Evolutionary conservation across 2,329 filamentous ascomycete species (phyloP), one percentile per base, ranked within the genome.

Genomic region (Aspergillus novofumigatus): DNA sequence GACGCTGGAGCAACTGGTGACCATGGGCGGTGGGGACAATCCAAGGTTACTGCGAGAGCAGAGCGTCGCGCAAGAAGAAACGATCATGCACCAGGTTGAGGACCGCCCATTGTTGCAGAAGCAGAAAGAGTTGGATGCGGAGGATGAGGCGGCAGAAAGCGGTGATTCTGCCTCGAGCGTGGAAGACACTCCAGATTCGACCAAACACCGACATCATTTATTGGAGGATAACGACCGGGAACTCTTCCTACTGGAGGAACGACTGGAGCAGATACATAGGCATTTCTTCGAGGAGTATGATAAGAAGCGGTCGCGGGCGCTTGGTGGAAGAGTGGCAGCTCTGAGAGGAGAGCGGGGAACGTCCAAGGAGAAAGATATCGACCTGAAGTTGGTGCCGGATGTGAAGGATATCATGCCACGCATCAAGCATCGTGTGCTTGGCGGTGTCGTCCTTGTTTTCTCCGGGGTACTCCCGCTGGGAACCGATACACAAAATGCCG

Each of bases 91-190:
- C 59, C 94, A 99, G 74, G 82, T 97, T 20, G 90, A 87, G 59
- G 92, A 97, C 60, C 85, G 93, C 14, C 94, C 94, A 0, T 77
- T 99, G 28, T 78, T 96, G n/a, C 91, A 94, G 69, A 89, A 96
- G 77, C 94, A 99, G 73, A 90, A 96, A 67, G 83, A 92, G 70
- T 81, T 97, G 23, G 94, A 99, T 67, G 90, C 91, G 65, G 90
- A 92, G 67, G 90, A 92, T 64, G 86, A 91, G 44, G 81, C 83
- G 41, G 83, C 78, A 54, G 83, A 81, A 59, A 79, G 80, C 17
- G 80, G 80, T 51, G 77, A 80, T 35, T 78, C 74, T 28, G 69
- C 67, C 4, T 63, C 69, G 7, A 76, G 70, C 49, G 67, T 79
- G 21, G 76, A 75, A 50, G 75, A 74, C 53, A 70, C 73, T 4